Evolutionary conservation across 2,329 filamentous ascomycete genomes (phyloP), one percentile per base, ranked within the genome.

Genomic region (Colletotrichum endophyticum): DNA sequence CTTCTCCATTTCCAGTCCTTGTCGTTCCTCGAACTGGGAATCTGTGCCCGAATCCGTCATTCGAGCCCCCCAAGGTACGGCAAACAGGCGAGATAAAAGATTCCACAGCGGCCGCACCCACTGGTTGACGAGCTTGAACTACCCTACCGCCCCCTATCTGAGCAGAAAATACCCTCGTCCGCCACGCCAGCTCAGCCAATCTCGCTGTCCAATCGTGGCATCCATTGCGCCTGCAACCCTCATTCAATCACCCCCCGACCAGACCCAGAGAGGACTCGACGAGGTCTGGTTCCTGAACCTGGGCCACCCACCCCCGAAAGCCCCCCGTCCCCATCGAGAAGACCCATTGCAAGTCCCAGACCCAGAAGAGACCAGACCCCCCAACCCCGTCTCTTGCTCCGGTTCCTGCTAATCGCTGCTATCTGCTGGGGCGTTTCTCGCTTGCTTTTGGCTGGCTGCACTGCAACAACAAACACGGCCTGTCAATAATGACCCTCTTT

Each of bases 401-500:
- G 36, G 75, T 19, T 70, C 27, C 66, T 69, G 72, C 64, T 69
- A 70, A 74, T 70, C 74, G 74, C 27, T 76, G 64, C 57, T 34
- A 74, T 74, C 71, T 64, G 66, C 74, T 59, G 71, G 73, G 68
- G 68, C 68, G 34, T 63, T 70, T 53, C 15, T 72, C 32, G 53
- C 59, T 72, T 57, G 61, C 72, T 49, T 71, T 44, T 59, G 44
- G 44, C 44, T 22, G 44, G 44, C 44, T 53, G 53, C 53, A 72
- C 44, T 53, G 53, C 53, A 72, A 77, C 75, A 68, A 76, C 72
- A 76, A 73, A 74, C 59, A 70, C 62, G 62, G 62, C 64, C 77
- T 73, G 66, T 77, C 72, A 77, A 78, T 78, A 72, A 78, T 75
- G 76, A 78, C 70, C 73, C 69, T 76, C 75, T 78, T 75, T 77